phyloP scores from a whole-genome alignment of 2,329 filamentous ascomycete species.

The Xylogone sp. region DNA sequence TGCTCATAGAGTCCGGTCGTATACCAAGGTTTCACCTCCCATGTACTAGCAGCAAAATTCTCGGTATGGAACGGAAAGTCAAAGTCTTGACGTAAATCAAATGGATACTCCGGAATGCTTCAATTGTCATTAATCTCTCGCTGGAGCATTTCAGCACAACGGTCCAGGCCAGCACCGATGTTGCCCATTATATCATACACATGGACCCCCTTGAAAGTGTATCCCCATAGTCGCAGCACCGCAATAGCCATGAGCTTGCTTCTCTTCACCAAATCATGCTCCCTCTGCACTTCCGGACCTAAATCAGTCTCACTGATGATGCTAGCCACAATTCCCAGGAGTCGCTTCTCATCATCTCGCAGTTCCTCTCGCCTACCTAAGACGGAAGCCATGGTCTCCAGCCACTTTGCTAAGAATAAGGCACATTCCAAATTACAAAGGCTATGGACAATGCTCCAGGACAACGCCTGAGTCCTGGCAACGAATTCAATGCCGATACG shows the following conservation, averaged over 20 bases:
- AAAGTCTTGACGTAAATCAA: too few relatives aligned
- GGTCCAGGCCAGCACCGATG: slow-evolving; percentile 5
- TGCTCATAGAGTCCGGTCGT: too few relatives aligned
- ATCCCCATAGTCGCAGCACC: slow-evolving; percentile 2
- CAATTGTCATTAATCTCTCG: background rate
- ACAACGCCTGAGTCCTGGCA: slow-evolving; percentile 50
- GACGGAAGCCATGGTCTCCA: background rate
- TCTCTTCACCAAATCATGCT: background rate
- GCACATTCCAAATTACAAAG: slow-evolving; percentile 60
- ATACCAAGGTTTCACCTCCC: too few relatives aligned
- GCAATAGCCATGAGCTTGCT: slow-evolving; percentile 1
- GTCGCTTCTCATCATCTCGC: slow-evolving; percentile 42
- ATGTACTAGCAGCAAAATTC: too few relatives aligned
- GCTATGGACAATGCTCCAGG: slow-evolving; percentile 55
- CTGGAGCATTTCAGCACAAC: slow-evolving; percentile 1
- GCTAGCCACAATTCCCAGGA: slow-evolving; percentile 52
- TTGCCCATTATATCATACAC: slow-evolving; percentile 2
- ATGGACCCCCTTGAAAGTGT: slow-evolving; percentile 5
- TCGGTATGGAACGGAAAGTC: too few relatives aligned
- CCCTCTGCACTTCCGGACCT: background rate
- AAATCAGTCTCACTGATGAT: slow-evolving; percentile 62
- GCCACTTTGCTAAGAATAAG: slow-evolving; percentile 25
- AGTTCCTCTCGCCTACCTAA: background rate
- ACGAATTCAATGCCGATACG: slow-evolving; percentile 61
- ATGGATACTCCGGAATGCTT: background rate